A percentile compares a stretch with the other conserved stretches of the same genome.
Conservation (phyloP, 257 asterid species). For the Salvia hispanica region DNA sequence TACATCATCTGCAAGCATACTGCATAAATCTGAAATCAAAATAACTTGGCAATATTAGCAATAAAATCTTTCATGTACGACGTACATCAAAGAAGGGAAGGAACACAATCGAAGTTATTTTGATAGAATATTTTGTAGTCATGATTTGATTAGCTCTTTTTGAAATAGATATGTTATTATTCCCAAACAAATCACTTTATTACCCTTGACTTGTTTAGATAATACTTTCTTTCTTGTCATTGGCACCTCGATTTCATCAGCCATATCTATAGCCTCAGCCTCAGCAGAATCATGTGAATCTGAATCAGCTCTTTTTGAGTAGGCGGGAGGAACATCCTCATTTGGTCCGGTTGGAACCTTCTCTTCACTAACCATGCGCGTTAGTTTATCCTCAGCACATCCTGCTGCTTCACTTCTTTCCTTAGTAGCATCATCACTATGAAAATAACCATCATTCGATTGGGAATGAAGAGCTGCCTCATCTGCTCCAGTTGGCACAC, state of each 20-base stretch:
- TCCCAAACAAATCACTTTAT: background rate
- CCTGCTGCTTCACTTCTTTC: too few relatives aligned
- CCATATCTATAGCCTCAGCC: background rate
- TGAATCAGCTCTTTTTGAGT: background rate
- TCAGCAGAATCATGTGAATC: background rate
- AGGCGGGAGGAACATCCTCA: constrained; percentile 23
- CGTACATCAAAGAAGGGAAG: too few relatives aligned
- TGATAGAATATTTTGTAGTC: background rate
- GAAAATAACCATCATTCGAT: background rate
- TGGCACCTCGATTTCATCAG: background rate
- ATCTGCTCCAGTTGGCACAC: background rate
- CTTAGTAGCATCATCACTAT: background rate
- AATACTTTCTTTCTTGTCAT: constrained; percentile 3
- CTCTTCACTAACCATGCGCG: background rate
- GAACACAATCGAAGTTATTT: background rate
- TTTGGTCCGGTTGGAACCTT: background rate
- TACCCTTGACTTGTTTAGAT: constrained; percentile 4
- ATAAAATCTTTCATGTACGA: background rate
- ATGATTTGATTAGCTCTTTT: background rate
- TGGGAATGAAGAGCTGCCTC: constrained; percentile 21
- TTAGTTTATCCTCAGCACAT: background rate
- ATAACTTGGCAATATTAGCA: background rate
- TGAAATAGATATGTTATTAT: background rate
- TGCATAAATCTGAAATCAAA: constrained; percentile 24
- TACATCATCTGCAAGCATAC: constrained; percentile 37